Conservation (phyloP, 2,329 filamentous ascomycete genomes). For the Trichocomaceae sp. region DNA sequence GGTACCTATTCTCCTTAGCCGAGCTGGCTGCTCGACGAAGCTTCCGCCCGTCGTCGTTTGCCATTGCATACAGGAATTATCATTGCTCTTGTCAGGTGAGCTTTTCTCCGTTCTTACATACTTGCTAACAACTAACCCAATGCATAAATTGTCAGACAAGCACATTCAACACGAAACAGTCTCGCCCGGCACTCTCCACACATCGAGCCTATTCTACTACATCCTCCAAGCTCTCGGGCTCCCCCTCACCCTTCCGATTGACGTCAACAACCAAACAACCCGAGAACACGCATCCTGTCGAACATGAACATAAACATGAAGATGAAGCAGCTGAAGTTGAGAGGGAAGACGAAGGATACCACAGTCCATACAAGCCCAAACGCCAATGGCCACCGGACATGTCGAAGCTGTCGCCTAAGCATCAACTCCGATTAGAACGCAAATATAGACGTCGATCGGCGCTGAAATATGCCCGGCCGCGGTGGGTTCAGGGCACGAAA, state of each 20-base stretch:
- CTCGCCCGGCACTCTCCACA: neutral
- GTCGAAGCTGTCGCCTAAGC: constrained; percentile 54
- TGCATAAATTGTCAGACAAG: constrained; percentile 2
- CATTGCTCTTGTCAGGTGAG: constrained; percentile 5
- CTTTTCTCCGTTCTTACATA: neutral
- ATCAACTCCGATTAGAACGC: constrained; percentile 62
- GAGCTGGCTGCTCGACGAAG: constrained; percentile 1
- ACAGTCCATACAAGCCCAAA: constrained; percentile 55
- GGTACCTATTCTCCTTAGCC: neutral
- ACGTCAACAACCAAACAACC: neutral
- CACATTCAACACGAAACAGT: neutral
- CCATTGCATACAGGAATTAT: constrained; percentile 6
- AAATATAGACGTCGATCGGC: constrained; percentile 57
- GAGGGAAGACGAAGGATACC: constrained; percentile 29
- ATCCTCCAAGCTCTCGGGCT: neutral
- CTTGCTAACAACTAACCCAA: neutral
- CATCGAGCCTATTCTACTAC: constrained; percentile 7
- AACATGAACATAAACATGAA: neutral
- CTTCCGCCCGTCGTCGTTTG: neutral
- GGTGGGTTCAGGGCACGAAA: constrained; percentile 53
- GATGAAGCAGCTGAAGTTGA: neutral
- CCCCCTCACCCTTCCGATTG: constrained; percentile 12
- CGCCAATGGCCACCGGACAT: constrained; percentile 61
- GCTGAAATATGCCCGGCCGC: constrained; percentile 54
- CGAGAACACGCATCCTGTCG: neutral